Conservation (phyloP, 2,329 filamentous ascomycete species). For the Pseudocercospora macadamiae region DNA sequence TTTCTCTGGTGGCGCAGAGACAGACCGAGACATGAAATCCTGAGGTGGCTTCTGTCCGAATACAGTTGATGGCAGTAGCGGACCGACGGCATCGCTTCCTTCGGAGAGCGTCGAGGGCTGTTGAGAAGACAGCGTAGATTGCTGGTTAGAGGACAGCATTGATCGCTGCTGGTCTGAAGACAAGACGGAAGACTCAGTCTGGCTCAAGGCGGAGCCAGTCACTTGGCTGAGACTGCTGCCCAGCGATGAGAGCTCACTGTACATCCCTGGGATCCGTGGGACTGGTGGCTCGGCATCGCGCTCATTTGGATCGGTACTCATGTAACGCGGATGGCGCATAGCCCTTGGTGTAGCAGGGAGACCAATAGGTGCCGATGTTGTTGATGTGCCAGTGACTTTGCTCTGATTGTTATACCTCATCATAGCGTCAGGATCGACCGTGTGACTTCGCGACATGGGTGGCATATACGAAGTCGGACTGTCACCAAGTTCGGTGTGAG, state of each 20-base stretch:
- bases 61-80: constrained; percentile 52
- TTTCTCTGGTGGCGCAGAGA: constrained; percentile 54
- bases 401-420: constrained; percentile 37
- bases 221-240: constrained; percentile 34
- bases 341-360: constrained; percentile 90
- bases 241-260: constrained; percentile 35
- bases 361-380: constrained; percentile 64
- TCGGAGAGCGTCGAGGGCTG: no score
- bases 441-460: constrained; percentile 61
- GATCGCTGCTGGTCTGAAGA: constrained; percentile 21
- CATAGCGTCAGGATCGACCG: constrained; percentile 62
- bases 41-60: constrained; percentile 46
- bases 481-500: constrained; percentile 48
- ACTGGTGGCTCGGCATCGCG: constrained; percentile 56
- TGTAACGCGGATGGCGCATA: constrained; percentile 78
- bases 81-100: constrained; percentile 46
- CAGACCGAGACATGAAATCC: constrained; percentile 47
- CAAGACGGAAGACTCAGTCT: constrained; percentile 9
- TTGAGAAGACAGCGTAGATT: constrained; percentile 35
- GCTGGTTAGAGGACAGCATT: constrained; percentile 40
- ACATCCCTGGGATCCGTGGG: constrained; percentile 58
- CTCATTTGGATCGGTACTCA: constrained; percentile 58
- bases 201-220: constrained; percentile 36
- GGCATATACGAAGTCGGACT: constrained; percentile 45
- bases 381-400: constrained; percentile 45